Evolutionary conservation across 192 early-diverging fungal species (phyloP), one percentile per base, ranked within the genome.

Genomic region (Entomortierella beljakovae): DNA sequence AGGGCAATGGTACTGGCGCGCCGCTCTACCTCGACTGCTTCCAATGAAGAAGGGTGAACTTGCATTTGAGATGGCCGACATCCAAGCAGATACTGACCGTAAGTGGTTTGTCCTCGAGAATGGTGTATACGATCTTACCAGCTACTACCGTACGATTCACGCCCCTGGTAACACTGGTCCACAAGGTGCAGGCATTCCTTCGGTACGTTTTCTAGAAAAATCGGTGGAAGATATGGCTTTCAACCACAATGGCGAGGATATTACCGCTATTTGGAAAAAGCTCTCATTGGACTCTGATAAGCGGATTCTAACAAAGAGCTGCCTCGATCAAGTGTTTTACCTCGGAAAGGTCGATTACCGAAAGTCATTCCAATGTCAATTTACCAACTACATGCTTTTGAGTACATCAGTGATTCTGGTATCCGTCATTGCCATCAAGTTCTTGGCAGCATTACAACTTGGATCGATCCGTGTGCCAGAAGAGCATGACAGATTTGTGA

Each of bases 401-500:
- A 90, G 89, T 7, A 90, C 93, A 25, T 90, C 94, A 1, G 70
- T 86, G 20, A 52, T 97, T n/a, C 81, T 97, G 61, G 91, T 92
- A 16, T 57, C 88, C 33, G 94, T 98, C 28, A 94, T 99, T 37
- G 71, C 87, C 13, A 87, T 93, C 66, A 92, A 94, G 83, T 94
- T 94, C 75, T 81, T 94, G 67, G 88, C 93, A 16, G 92, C 93
- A 23, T 72, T 94, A 58, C 93, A 93, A 61, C 91, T 97, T 20
- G 86, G 89, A 3, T 73, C 88, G 33, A 83, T 81, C 54, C 89
- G 92, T 80, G 87, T 86, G 34, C 91, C 92, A 25, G 96, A 97
- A 64, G 92, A 95, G 80, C 90, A 92, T 57, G 95, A 98, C 85
- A 97, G 96, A 86, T 97, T 97, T 86, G 92, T 97, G 60, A 96